phyloP scores from a whole-genome alignment of 1,139 yeast species.

The Yamadazyma siamensis region DNA sequence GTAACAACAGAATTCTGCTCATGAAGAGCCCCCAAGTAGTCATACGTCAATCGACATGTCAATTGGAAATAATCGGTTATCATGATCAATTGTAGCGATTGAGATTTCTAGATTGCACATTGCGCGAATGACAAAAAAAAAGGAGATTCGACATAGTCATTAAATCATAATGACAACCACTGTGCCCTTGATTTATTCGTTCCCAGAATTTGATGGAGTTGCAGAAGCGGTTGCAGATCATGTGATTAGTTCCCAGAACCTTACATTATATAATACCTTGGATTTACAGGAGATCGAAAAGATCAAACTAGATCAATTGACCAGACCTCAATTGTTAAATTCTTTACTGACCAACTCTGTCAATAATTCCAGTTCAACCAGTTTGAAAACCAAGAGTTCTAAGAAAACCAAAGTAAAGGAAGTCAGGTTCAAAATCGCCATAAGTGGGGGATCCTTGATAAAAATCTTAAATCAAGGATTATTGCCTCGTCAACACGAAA shows the following conservation, averaged over 20 bases:
- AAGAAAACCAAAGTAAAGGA: conserved; percentile 45
- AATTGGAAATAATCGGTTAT: conserved; percentile 24
- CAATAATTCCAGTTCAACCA: conserved; percentile 7
- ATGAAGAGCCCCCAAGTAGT: conserved; percentile 20
- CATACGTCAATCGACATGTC: conserved; percentile 22
- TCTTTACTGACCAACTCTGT: conserved; percentile 14
- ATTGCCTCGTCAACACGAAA: conserved; percentile 58
- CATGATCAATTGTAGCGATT: too few species aligned
- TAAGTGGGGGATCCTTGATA: conserved; percentile 89
- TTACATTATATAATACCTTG: conserved; percentile 54
- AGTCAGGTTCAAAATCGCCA: conserved; percentile 80
- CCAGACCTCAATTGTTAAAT: conserved; percentile 18
- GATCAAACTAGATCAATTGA: conserved; percentile 15
- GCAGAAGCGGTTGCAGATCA: conserved; percentile 95
- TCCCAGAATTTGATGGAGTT: conserved; percentile 83
- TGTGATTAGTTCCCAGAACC: conserved; percentile 75
- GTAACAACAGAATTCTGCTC: conserved; percentile 10
- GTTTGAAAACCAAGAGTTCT: conserved; percentile 26
- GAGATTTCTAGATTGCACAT: too few species aligned
- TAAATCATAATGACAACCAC: conserved; percentile 95
- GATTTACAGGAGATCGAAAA: conserved; percentile 32
- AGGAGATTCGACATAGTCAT: too few species aligned
- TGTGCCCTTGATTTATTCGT: conserved; percentile 87
- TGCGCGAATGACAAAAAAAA: too few species aligned
- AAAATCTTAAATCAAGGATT: conserved; percentile 85